These are phyloP conservation scores for Knufia petricola DNA, from an alignment of 2,329 filamentous ascomycete species.

Conservation along the genomic window DNA sequence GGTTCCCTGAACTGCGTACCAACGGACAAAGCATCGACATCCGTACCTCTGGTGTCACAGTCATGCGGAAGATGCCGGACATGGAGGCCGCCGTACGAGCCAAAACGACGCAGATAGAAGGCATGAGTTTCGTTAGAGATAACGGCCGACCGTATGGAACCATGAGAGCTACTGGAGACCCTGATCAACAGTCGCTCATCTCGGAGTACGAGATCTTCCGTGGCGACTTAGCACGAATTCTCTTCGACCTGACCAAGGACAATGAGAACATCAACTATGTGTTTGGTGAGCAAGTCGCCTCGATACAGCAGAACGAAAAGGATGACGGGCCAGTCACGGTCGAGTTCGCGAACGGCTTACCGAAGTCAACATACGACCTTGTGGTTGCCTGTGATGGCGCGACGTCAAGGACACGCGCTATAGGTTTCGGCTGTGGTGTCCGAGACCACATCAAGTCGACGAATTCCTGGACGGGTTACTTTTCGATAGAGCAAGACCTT, in stretches of 20 bases:
- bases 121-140: constrained; percentile 25
- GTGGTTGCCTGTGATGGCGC: constrained; percentile 42
- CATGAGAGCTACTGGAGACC: constrained; percentile 26
- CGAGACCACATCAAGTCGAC: constrained; percentile 31
- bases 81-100: constrained; percentile 26
- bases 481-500: constrained; percentile 30
- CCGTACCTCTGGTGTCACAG: constrained; percentile 27
- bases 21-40: constrained; percentile 29
- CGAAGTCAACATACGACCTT: constrained; percentile 35
- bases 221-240: constrained; percentile 27
- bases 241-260: constrained; percentile 31
- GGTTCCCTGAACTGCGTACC: constrained; percentile 27
- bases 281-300: constrained; percentile 31
- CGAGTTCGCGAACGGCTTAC: constrained; percentile 32
- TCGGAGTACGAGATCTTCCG: constrained; percentile 32
- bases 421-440: constrained; percentile 34
- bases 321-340: constrained; percentile 31
- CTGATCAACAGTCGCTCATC: constrained; percentile 27
- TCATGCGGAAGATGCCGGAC: constrained; percentile 29
- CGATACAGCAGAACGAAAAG: constrained; percentile 27
- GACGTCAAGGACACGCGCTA: constrained; percentile 38
- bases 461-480: constrained; percentile 37
- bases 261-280: constrained; percentile 31
- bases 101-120: constrained; percentile 23
- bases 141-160: constrained; percentile 25